Percentiles rank a stretch among this genome's conserved stretches.
These are phyloP conservation scores for Barnettozyma wickerhamii DNA, from an alignment of 805 yeast species.

Conservation along the genomic window DNA sequence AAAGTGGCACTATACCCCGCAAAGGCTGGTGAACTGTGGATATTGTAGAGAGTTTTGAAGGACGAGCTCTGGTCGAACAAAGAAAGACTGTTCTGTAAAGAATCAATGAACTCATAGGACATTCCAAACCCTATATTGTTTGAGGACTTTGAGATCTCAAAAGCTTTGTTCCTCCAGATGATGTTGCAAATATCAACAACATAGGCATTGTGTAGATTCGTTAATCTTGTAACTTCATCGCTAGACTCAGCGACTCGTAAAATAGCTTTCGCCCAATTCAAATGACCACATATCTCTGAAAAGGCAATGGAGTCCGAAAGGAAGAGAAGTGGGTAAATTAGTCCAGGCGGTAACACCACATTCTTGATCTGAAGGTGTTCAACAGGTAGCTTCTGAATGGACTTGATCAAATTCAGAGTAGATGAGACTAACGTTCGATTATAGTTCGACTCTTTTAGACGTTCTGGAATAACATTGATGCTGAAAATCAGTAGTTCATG, in stretches of 20 bases:
- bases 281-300: conserved; percentile 43
- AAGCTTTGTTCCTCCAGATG: conserved; percentile 53
- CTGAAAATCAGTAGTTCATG: conserved; percentile 3
- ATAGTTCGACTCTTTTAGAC: conserved; percentile 4
- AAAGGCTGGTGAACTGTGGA: conserved; percentile 51
- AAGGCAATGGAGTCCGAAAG: conserved; percentile 40
- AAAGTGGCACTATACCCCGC: conserved; percentile 39
- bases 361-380: conserved; percentile 17
- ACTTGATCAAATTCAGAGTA: conserved; percentile 7
- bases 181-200: conserved; percentile 54
- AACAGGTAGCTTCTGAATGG: conserved; percentile 20
- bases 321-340: conserved; percentile 36
- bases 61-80: conserved; percentile 23
- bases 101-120: conserved; percentile 26
- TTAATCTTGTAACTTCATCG: conserved; percentile 24
- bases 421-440: conserved; percentile 11
- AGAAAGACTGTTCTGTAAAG: conserved; percentile 19
- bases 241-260: conserved; percentile 12
- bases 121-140: conserved; percentile 28
- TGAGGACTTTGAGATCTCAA: conserved; percentile 30
- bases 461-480: neutral
- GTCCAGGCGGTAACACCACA: conserved; percentile 36
- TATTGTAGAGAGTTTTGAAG: conserved; percentile 27
- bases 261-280: conserved; percentile 31
- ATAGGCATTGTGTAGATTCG: conserved; percentile 40